Evolutionary conservation across 2,329 filamentous ascomycete species (phyloP).

Genomic region (Aspergillus phoenicis): DNA sequence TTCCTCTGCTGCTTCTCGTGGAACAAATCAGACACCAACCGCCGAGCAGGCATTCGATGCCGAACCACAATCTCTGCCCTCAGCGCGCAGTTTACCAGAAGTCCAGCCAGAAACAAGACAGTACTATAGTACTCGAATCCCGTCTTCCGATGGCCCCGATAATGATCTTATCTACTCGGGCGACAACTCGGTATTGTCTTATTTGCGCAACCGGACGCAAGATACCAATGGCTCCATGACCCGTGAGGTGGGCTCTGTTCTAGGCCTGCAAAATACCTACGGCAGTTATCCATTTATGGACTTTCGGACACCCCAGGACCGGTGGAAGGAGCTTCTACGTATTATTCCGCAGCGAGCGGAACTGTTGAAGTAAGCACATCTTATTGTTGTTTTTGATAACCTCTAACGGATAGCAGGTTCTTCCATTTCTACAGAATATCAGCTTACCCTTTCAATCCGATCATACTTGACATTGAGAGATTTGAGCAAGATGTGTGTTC

Average conservation of each 20-base stretch:
- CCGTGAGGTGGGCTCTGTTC: slow-evolving; percentile 32
- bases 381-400: no score
- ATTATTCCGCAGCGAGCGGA: slow-evolving; percentile 30
- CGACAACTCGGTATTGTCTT: slow-evolving; percentile 36
- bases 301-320: slow-evolving; percentile 27
- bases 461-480: slow-evolving; percentile 32
- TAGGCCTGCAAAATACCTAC: slow-evolving; percentile 37
- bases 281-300: slow-evolving; percentile 36
- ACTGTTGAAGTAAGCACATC: slow-evolving; percentile 28
- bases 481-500: slow-evolving; percentile 35
- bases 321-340: slow-evolving; percentile 28
- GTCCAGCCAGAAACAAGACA: background rate
- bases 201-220: slow-evolving; percentile 30
- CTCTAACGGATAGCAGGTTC: slow-evolving; percentile 23
- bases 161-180: slow-evolving; percentile 32
- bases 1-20: background rate
- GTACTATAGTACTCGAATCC: background rate
- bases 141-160: slow-evolving; percentile 1
- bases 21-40: background rate
- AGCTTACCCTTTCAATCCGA: slow-evolving; percentile 37
- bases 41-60: background rate
- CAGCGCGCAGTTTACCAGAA: background rate
- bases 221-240: slow-evolving; percentile 31
- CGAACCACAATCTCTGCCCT: background rate
- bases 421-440: slow-evolving; percentile 35